Evolutionary conservation across 768 basidiomycete genomes (phyloP).

Genomic region (Tylopilus sp.): DNA sequence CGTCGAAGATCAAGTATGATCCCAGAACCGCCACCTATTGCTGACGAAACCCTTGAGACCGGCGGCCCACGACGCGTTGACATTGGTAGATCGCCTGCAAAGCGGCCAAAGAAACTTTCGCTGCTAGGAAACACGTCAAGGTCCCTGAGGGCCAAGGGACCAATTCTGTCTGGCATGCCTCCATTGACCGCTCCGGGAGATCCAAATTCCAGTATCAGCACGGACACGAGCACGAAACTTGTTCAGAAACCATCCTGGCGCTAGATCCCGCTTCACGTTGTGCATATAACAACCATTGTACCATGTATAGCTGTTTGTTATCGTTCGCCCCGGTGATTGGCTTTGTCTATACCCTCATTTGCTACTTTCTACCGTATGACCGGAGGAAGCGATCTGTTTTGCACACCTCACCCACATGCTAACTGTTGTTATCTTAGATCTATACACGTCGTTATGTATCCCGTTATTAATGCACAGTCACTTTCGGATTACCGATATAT

Average conservation of each 20-base stretch:
- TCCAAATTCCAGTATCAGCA: conserved; percentile 39
- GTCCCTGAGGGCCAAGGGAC: conserved; percentile 32
- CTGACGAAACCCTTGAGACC: conserved; percentile 34
- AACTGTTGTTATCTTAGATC: conserved; percentile 26
- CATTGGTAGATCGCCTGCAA: conserved; percentile 50
- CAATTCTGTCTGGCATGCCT: conserved; percentile 30
- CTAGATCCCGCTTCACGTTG: conserved; percentile 33
- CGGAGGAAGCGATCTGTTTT: conserved; percentile 5
- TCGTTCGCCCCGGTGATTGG: conserved; percentile 9
- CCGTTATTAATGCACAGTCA: conserved; percentile 11
- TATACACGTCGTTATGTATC: conserved; percentile 25
- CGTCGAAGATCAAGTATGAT: conserved; percentile 80
- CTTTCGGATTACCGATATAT: neutral
- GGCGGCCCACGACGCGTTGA: conserved; percentile 42
- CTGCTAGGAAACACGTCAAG: conserved; percentile 41
- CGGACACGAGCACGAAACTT: conserved; percentile 49
- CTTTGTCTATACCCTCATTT: conserved; percentile 20
- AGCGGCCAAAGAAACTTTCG: conserved; percentile 57
- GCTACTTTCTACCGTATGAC: conserved; percentile 4
- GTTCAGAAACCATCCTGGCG: conserved; percentile 53
- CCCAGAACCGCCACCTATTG: conserved; percentile 56
- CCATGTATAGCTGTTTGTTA: conserved; percentile 5
- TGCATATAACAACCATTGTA: too few species aligned
- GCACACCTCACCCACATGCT: conserved; percentile 16
- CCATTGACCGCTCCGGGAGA: conserved; percentile 37